A percentile compares a stretch with the other conserved stretches of the same genome.
Evolutionary conservation across 2,329 filamentous ascomycete species (phyloP).

Genomic region (Penicillium polonicum): DNA sequence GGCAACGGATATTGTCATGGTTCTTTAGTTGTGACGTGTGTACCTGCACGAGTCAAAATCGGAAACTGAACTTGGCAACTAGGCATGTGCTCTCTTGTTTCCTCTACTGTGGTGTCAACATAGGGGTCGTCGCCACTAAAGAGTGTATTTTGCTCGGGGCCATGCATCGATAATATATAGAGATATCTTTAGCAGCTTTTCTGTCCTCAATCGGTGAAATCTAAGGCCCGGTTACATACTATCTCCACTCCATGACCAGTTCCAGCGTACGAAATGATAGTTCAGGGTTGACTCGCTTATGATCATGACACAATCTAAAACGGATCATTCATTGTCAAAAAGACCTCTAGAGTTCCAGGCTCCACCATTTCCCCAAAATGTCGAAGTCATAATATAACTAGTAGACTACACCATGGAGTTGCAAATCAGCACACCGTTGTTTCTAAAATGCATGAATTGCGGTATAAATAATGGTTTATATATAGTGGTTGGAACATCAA

Average conservation of each 20-base stretch:
- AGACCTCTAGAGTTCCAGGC: neutral
- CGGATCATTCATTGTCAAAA: neutral
- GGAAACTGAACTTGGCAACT: neutral
- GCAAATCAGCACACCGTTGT: neutral
- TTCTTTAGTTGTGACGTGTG: neutral
- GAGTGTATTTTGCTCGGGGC: neutral
- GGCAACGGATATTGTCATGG: neutral
- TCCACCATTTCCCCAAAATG: neutral
- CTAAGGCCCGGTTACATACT: neutral
- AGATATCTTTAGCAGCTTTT: neutral
- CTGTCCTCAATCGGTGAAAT: neutral
- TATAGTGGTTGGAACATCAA: neutral
- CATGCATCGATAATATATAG: neutral
- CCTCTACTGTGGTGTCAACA: neutral
- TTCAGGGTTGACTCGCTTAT: neutral
- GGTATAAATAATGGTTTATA: neutral
- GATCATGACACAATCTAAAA: slow-evolving; percentile 1
- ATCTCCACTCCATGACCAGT: neutral
- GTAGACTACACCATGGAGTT: neutral
- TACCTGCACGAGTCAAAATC: neutral
- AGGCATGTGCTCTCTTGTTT: neutral
- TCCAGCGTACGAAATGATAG: neutral
- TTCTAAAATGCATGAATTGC: neutral
- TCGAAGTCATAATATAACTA: neutral
- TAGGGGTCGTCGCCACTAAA: neutral